Conservation (phyloP, 2,329 filamentous ascomycete species). For the Stachybotrys elegans region DNA sequence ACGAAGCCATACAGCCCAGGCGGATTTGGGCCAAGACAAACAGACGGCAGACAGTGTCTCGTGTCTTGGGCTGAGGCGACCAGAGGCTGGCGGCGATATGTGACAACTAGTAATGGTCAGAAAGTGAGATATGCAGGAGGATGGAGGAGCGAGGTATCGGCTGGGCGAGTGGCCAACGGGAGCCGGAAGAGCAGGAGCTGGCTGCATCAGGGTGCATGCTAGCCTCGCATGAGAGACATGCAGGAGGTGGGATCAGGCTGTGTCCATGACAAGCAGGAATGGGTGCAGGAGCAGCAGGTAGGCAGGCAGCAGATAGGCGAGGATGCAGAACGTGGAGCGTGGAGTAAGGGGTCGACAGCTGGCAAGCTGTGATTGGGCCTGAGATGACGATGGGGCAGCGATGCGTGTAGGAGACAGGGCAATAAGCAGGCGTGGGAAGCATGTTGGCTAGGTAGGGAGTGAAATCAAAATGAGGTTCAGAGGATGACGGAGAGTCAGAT, state of each 20-base stretch:
- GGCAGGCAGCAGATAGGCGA: conserved; percentile 14
- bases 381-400: conserved; percentile 16
- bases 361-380: conserved; percentile 29
- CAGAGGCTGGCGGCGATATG: too few relatives aligned
- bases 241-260: conserved; percentile 15
- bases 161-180: neutral
- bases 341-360: conserved; percentile 29
- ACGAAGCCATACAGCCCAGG: conserved; percentile 74
- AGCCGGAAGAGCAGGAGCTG: too few relatives aligned
- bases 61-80: too few relatives aligned
- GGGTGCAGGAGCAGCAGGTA: conserved; percentile 6
- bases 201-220: conserved; percentile 3
- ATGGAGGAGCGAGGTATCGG: too few relatives aligned
- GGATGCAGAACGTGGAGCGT: conserved; percentile 18
- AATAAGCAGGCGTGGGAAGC: conserved; percentile 12
- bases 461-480: conserved; percentile 6
- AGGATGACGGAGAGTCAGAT: neutral
- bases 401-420: conserved; percentile 4
- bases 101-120: too few relatives aligned
- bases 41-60: too few relatives aligned
- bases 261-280: conserved; percentile 11
- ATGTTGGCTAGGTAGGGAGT: conserved; percentile 8
- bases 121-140: too few relatives aligned
- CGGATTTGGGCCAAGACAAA: too few relatives aligned
- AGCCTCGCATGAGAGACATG: conserved; percentile 24